Base-by-base conservation (phyloP, 371 early-diverging fungal genomes). In the Mucor saturninus region DNA sequence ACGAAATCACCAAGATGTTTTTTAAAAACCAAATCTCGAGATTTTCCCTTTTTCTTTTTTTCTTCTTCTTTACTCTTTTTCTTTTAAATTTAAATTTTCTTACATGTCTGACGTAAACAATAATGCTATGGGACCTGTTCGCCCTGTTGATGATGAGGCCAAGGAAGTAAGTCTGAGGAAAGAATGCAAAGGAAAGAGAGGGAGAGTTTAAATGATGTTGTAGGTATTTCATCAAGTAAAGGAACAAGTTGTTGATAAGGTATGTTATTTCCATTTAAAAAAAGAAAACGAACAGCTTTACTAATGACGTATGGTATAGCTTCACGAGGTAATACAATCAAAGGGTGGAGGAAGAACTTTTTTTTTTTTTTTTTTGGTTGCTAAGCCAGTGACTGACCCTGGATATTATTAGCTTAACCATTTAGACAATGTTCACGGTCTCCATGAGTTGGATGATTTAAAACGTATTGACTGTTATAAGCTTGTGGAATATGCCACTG, bases 391-490 rank as follows among this genome's bases (percentile, higher is more conserved):
- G 21, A 10, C 32, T 40, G 48, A 3, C 37, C 9, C 40, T 21
- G 15, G 9, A 0, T 42, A 26, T 11, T 54, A 38, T 8, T 54
- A 76, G 64, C 64, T 83, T 57, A 78, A 81, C 56, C 74, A 76
- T 21, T 63, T 62, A 3, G 85, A 84, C 40, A 69, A 73, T 43
- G 71, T 73, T 31, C 85, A 84, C 56, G 72, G 67, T 39, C 68
- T 83, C 28, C 83, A 84, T 62, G 74, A 71, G 54, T 67, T 77
- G 56, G 85, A 83, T 63, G 75, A 79, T 56, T 67, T 84, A 53
- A 67, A 79, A 62, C 69, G 65, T 51, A 77, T 83, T 63, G 61
- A 77, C 15, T 72, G 67, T 48, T 84, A 69, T 67, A 78, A 75
- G 46, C 72, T 80, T 21, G 62, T 72, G 46, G 72, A 80, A 48